Evolutionary conservation across 129 eudicot genomes (phyloP), one percentile per base, ranked within the genome.

Genomic region (Dittrichia graveolens): DNA sequence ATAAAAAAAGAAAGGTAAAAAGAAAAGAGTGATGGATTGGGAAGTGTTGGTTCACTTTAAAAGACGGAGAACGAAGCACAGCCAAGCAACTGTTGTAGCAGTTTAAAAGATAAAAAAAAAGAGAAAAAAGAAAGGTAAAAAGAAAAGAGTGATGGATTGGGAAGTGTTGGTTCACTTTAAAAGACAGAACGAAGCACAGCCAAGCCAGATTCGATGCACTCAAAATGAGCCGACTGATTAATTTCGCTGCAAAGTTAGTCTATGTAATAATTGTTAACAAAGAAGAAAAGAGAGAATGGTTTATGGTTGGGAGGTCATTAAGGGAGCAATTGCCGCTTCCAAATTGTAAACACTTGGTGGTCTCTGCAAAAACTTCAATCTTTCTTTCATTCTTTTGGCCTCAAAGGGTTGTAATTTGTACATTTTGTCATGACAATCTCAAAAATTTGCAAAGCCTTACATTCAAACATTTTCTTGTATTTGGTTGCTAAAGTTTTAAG

Each of bases 111-210:
- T 15, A 56, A 48, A 47, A 49, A 31, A 57, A 7, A 41, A 54
- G n/a, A n/a, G n/a, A 9, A 37, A 72, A 39, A 55, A 19, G 44
- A 38, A 65, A n/a, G n/a, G n/a, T n/a, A n/a, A n/a, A n/a, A n/a
- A n/a, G n/a, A 42, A 53, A 47, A 74, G 66, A 8, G 71, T 72
- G 55, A 81, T 83, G 96, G 88, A 79, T 80, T 79, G 88, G 89
- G 85, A 80, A 86, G 88, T 82, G 88, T 84, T 83, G 90, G 87
- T 91, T 80, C 84, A 76, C 83, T 75, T 87, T 59, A 78, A 84
- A 81, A 65, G 55, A 49, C 56, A 70, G 90, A 77, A 80, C 85
- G 61, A 65, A 77, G 79, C 93, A 74, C 93, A 80, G 83, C 94
- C 96, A 83, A 72, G 80, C 85, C 88, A 56, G 65, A 68, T 60